Evolutionary conservation across 2,329 filamentous ascomycete genomes (phyloP).

Genomic region (Nigrospora osmanthi): DNA sequence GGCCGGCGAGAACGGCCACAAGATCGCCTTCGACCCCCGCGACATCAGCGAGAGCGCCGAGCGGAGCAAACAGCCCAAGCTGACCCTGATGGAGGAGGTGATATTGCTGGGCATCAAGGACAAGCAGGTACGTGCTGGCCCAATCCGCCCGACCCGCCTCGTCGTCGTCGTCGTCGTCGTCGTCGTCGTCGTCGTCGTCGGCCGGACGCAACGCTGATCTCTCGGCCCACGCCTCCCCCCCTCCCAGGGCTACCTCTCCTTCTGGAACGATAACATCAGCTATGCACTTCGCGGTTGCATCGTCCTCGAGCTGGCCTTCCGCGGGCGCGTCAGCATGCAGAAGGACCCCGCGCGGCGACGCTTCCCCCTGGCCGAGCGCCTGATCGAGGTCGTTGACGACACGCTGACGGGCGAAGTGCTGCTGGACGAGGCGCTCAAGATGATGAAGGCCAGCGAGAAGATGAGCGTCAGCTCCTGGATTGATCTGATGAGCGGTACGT

Average conservation of each 20-base stretch:
- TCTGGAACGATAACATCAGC: slow-evolving; percentile 99
- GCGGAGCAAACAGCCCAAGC: slow-evolving; percentile 93
- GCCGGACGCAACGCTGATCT: slow-evolving; percentile 7
- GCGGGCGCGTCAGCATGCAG: slow-evolving; percentile 96
- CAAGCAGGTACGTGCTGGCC: slow-evolving; percentile 72
- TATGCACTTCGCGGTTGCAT: slow-evolving; percentile 97
- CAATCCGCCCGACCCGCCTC: background rate
- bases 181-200: too few species aligned
- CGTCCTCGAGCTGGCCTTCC: slow-evolving; percentile 92
- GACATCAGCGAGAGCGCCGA: slow-evolving; percentile 97
- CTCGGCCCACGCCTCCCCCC: slow-evolving; percentile 5
- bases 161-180: too few species aligned
- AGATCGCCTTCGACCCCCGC: slow-evolving; percentile 94
- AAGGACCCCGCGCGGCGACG: slow-evolving; percentile 88
- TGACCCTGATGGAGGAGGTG: slow-evolving; percentile 98
- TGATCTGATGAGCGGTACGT: slow-evolving; percentile 92
- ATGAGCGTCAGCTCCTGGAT: slow-evolving; percentile 99
- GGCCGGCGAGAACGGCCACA: slow-evolving; percentile 90
- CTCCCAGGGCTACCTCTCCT: slow-evolving; percentile 87
- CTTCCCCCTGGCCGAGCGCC: slow-evolving; percentile 84
- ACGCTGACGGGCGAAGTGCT: slow-evolving; percentile 94
- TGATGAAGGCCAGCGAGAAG: slow-evolving; percentile 99
- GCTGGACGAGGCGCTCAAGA: slow-evolving; percentile 94
- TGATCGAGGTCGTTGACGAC: slow-evolving; percentile 96
- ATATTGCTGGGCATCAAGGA: slow-evolving; percentile 93